These are phyloP conservation scores for Viola odorata DNA, from an alignment of 345 rosid species.

Conservation along the genomic window DNA sequence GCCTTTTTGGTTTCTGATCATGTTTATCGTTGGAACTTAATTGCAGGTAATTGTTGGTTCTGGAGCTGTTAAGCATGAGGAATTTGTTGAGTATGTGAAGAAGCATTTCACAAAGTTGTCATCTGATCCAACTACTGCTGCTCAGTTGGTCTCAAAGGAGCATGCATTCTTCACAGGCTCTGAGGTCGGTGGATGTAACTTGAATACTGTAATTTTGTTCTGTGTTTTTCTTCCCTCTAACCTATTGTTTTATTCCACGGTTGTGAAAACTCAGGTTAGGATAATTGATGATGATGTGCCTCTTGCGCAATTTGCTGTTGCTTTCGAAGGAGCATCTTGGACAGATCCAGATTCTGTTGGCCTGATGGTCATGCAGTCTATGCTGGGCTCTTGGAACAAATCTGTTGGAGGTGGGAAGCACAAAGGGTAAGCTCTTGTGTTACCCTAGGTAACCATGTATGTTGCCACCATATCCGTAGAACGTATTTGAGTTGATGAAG, in stretches of 20 bases:
- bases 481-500: background rate
- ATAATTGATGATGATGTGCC: conserved; percentile 89
- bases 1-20: background rate
- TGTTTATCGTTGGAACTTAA: conserved; percentile 7
- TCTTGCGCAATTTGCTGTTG: conserved; percentile 96
- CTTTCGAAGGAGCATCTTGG: conserved; percentile 98
- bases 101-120: conserved; percentile 77
- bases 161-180: conserved; percentile 94
- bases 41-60: conserved; percentile 85
- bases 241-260: background rate
- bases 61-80: conserved; percentile 99
- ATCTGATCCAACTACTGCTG: conserved; percentile 72
- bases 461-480: background rate
- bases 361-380: conserved; percentile 96
- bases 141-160: conserved; percentile 77
- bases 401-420: conserved; percentile 89
- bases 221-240: background rate
- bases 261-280: conserved; percentile 54
- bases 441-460: background rate
- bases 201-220: conserved; percentile 1
- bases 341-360: conserved; percentile 95
- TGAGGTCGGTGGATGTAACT: conserved; percentile 51
- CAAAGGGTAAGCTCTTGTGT: conserved; percentile 69
- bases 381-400: conserved; percentile 97
- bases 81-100: conserved; percentile 81